Evolutionary conservation across 148 eudicot genomes (phyloP).

Genomic region (Vaccinium vitisidaea): DNA sequence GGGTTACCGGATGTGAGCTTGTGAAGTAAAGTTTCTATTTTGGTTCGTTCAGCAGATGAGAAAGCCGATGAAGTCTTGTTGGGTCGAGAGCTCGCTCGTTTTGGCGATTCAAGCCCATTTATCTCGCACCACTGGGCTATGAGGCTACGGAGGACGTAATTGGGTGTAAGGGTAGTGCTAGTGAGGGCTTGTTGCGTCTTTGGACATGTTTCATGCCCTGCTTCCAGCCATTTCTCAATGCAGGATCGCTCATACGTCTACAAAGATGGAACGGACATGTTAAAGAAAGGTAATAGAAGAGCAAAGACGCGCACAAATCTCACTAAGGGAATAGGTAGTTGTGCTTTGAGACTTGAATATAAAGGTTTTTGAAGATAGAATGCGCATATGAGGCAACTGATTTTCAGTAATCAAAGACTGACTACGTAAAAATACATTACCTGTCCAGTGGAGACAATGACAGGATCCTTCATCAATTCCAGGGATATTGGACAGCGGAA

Average conservation of each 20-base stretch:
- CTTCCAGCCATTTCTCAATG: conserved; percentile 85
- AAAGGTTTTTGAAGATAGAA: not conserved
- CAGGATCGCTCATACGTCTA: conserved; percentile 91
- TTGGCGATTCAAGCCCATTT: conserved; percentile 76
- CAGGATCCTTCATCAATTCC: conserved; percentile 94
- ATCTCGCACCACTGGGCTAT: conserved; percentile 93
- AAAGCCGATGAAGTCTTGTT: conserved; percentile 46
- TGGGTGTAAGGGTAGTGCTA: conserved; percentile 69
- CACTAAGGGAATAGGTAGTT: not conserved
- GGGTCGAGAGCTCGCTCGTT: conserved; percentile 48
- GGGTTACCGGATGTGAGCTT: conserved; percentile 61
- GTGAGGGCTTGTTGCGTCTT: conserved; percentile 82
- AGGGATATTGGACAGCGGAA: conserved; percentile 94
- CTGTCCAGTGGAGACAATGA: conserved; percentile 98
- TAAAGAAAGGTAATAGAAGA: not conserved
- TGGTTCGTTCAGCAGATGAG: conserved; percentile 65
- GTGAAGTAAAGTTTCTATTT: conserved; percentile 56
- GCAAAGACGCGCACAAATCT: not conserved
- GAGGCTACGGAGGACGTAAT: conserved; percentile 84
- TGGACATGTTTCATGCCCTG: conserved; percentile 86
- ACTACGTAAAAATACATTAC: conserved; percentile 28
- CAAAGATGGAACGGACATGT: conserved; percentile 17
- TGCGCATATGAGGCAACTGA: not conserved
- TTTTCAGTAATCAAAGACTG: not conserved
- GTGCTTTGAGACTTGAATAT: not conserved